Percentiles rank a stretch among this genome's conserved stretches.
Conservation (phyloP, 225 moss, liverwort and hornwort species). For the Pleurozium schreberi region DNA sequence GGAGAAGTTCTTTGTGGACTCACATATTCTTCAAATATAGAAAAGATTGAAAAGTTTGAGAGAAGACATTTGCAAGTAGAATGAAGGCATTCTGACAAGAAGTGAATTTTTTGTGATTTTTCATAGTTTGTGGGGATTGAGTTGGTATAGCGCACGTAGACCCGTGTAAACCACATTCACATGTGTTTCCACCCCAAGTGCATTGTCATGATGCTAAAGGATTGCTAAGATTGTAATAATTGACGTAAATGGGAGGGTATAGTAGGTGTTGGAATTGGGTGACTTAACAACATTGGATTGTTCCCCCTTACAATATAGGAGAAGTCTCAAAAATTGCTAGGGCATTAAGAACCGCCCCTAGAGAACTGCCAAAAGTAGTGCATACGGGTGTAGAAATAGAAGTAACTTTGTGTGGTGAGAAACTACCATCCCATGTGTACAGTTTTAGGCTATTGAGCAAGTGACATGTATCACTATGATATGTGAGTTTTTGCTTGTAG, state of each 20-base stretch:
- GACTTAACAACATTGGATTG: rapidly evolving
- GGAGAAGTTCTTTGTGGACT: not conserved
- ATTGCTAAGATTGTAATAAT: rapidly evolving
- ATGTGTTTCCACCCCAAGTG: not conserved
- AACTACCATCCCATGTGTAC: too few relatives aligned
- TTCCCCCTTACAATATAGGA: not conserved
- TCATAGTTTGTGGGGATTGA: not conserved
- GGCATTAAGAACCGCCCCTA: too few relatives aligned
- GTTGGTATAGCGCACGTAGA: not conserved
- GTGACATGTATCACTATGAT: too few relatives aligned
- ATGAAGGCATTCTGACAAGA: not conserved
- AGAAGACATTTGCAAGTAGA: not conserved
- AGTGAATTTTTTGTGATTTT: not conserved
- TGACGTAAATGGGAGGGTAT: rapidly evolving
- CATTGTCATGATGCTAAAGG: not conserved
- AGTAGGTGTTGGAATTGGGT: rapidly evolving
- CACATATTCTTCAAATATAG: not conserved
- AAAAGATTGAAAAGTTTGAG: not conserved
- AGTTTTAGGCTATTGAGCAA: too few relatives aligned
- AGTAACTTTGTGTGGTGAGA: too few relatives aligned
- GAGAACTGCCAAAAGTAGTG: too few relatives aligned
- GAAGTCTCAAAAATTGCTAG: too few relatives aligned
- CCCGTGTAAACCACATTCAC: not conserved
- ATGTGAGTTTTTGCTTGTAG: too few relatives aligned
- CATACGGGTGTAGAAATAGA: too few relatives aligned